Evolutionary conservation across 495 filamentous ascomycete species (phyloP).

Genomic region (Niebla homalea): DNA sequence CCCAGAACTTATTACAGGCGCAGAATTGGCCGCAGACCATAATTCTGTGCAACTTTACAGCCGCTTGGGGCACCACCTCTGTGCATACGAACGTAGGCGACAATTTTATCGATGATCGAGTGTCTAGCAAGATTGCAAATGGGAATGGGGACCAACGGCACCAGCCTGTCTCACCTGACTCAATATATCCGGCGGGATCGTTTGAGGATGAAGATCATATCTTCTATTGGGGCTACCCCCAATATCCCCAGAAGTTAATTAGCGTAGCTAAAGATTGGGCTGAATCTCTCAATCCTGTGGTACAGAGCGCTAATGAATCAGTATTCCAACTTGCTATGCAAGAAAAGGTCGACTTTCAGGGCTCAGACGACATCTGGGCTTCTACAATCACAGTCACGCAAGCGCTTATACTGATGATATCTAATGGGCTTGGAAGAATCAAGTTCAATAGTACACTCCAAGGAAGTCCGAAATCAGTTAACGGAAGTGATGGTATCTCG

Average conservation of each 20-base stretch:
- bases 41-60: conserved; percentile 1
- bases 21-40: background rate
- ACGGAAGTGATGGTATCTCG: background rate
- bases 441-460: conserved; percentile 4
- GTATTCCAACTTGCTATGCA: conserved; percentile 3
- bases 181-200: too few relatives aligned
- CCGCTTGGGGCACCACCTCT: background rate
- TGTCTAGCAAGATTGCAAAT: too few relatives aligned
- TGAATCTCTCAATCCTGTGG: conserved; percentile 6
- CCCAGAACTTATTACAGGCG: background rate
- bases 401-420: background rate
- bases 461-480: conserved; percentile 3
- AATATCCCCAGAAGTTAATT: background rate
- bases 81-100: background rate
- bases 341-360: background rate
- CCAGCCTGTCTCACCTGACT: too few relatives aligned
- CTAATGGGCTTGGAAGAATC: conserved; percentile 10
- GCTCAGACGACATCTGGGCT: too few relatives aligned
- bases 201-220: background rate
- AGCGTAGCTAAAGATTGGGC: conserved; percentile 5
- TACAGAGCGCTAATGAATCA: conserved; percentile 1
- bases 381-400: too few relatives aligned
- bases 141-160: too few relatives aligned
- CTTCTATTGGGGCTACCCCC: background rate
- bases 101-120: too few relatives aligned